These are phyloP conservation scores for Neonothopanus nambi DNA, from an alignment of 1,284 basidiomycete genomes.

Conservation along the genomic window DNA sequence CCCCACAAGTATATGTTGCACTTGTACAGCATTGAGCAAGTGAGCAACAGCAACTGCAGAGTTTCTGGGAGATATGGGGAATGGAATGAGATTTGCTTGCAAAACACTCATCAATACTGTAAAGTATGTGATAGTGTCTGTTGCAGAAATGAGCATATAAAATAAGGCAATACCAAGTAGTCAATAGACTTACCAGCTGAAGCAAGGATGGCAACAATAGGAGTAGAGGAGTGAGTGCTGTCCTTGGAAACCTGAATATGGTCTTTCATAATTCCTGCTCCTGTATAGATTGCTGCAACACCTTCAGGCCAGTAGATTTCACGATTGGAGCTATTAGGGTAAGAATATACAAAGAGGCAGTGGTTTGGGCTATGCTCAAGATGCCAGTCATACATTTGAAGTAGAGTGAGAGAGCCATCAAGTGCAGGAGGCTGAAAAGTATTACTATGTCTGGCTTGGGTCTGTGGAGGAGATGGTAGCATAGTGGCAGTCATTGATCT, in stretches of 20 bases:
- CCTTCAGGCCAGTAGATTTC: slow-evolving; percentile 14
- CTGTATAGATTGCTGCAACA: slow-evolving; percentile 5
- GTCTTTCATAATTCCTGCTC: slow-evolving; percentile 2
- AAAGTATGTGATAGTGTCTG: slow-evolving; percentile 15
- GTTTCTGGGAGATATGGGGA: slow-evolving; percentile 23
- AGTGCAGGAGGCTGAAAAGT: no score
- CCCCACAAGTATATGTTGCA: slow-evolving; percentile 15
- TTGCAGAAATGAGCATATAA: background rate
- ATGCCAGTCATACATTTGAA: no score
- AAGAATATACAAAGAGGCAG: slow-evolving; percentile 16
- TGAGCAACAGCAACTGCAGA: slow-evolving; percentile 18
- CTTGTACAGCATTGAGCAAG: slow-evolving; percentile 6
- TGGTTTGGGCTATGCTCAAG: no score
- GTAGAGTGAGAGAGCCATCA: no score
- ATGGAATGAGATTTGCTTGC: slow-evolving; percentile 10
- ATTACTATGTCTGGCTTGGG: no score
- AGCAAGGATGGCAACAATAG: slow-evolving; percentile 5
- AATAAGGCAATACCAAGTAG: background rate
- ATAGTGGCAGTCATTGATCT: no score
- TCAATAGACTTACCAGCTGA: background rate
- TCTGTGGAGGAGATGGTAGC: no score
- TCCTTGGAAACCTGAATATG: background rate
- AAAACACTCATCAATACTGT: slow-evolving; percentile 9
- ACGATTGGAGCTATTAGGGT: slow-evolving; percentile 9
- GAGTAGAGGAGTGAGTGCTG: background rate